Conservation (phyloP, 768 basidiomycete species). For the Mycena pura region DNA sequence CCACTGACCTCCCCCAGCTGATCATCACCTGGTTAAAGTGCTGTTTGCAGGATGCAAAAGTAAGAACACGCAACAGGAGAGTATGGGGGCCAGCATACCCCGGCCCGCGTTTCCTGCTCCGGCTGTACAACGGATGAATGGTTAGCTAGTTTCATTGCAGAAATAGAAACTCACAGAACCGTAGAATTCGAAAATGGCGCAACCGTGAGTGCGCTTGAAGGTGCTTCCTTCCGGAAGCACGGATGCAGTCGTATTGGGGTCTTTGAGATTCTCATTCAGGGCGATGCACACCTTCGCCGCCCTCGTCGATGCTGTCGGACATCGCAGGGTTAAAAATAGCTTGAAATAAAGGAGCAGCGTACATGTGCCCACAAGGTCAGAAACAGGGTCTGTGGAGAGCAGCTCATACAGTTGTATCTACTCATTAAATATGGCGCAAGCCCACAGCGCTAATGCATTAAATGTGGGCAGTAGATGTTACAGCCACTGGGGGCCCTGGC, state of each 20-base stretch:
- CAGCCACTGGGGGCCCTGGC: too few relatives aligned
- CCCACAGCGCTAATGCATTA: too few relatives aligned
- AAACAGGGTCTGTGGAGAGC: too few relatives aligned
- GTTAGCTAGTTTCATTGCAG: background rate
- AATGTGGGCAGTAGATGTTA: too few relatives aligned
- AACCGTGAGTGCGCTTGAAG: slow-evolving; percentile 27
- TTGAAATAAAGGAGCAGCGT: too few relatives aligned
- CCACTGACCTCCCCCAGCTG: slow-evolving; percentile 38
- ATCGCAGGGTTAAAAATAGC: too few relatives aligned
- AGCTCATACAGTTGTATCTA: too few relatives aligned
- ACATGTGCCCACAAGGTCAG: too few relatives aligned
- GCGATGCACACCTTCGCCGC: slow-evolving; percentile 28
- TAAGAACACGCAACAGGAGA: background rate
- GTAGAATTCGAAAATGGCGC: slow-evolving; percentile 26
- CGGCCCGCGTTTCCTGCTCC: slow-evolving; percentile 24
- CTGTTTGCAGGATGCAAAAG: background rate
- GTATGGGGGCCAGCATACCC: background rate
- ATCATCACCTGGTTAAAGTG: slow-evolving; percentile 41
- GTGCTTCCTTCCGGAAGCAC: slow-evolving; percentile 3
- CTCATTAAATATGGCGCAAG: too few relatives aligned
- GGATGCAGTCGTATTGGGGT: slow-evolving; percentile 32
- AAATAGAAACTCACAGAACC: slow-evolving; percentile 4
- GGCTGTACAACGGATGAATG: slow-evolving; percentile 7
- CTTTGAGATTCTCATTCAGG: slow-evolving; percentile 44
- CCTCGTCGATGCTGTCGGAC: slow-evolving; percentile 29